phyloP scores from a whole-genome alignment of 257 asterid genomes.

The Solanum stenotomum region DNA sequence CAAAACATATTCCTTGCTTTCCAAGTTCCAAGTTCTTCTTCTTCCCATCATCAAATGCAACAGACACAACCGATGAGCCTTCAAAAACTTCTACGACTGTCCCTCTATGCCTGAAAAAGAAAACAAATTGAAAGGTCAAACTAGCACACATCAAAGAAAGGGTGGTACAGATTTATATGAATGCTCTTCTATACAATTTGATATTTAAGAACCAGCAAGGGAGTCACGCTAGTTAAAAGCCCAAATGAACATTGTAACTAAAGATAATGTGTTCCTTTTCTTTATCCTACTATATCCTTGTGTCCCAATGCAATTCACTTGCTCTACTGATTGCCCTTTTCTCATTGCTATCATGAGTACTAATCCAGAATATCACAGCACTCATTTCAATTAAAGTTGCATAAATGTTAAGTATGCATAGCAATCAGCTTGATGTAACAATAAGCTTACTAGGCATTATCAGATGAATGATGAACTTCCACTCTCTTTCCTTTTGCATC shows the following conservation, averaged over 20 bases:
- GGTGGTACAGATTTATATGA: neutral
- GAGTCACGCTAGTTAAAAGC: neutral
- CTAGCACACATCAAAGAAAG: neutral
- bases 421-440: neutral
- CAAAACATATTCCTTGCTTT: slow-evolving; percentile 87
- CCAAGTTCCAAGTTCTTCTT: slow-evolving; percentile 71
- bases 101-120: slow-evolving; percentile 48
- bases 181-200: neutral
- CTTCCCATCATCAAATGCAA: slow-evolving; percentile 34
- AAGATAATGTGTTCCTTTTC: neutral
- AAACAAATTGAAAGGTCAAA: neutral
- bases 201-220: neutral
- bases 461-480: slow-evolving; percentile 80
- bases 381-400: slow-evolving; percentile 8
- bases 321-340: neutral
- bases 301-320: neutral
- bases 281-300: neutral
- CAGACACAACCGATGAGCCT: slow-evolving; percentile 53
- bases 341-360: neutral
- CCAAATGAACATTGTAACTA: neutral
- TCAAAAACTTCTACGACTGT: slow-evolving; percentile 47
- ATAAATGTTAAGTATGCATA: neutral
- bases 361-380: neutral
- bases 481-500: slow-evolving; percentile 96
- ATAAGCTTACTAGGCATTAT: slow-evolving; percentile 60